Evolutionary conservation across 23 red algal species (phyloP).

Genomic region (Gracilaria domingensis): DNA sequence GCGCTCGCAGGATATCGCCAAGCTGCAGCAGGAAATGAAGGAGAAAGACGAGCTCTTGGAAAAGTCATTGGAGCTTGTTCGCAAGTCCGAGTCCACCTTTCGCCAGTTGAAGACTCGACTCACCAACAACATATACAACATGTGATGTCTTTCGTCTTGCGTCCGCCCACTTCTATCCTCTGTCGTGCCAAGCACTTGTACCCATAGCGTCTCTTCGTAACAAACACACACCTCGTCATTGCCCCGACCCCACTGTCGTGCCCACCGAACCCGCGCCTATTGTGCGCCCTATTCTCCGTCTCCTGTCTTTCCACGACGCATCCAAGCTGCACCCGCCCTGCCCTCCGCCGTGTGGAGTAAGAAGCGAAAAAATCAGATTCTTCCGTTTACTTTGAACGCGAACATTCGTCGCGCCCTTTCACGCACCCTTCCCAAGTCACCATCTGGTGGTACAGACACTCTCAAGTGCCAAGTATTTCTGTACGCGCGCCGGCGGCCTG

Average conservation of each 20-base stretch:
- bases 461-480: neutral
- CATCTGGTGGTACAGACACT: too few species aligned
- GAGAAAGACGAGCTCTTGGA: conserved; percentile 70
- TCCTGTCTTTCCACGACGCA: neutral
- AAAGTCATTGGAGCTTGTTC: conserved; percentile 56
- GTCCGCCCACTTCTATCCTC: too few species aligned
- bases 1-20: conserved; percentile 47
- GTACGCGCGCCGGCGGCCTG: neutral
- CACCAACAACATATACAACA: conserved; percentile 45
- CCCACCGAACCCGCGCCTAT: neutral
- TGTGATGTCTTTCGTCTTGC: conserved; percentile 1
- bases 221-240: neutral
- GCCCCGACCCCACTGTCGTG: neutral
- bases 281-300: neutral
- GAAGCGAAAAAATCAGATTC: neutral
- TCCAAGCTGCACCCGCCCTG: neutral
- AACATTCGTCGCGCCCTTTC: conserved; percentile 15
- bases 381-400: neutral
- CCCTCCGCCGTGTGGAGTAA: neutral
- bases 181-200: too few species aligned
- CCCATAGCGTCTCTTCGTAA: too few species aligned
- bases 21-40: conserved; percentile 48
- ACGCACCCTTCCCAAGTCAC: neutral
- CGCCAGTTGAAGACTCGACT: conserved; percentile 54
- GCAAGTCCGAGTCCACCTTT: conserved; percentile 57